Evolutionary conservation across 2,329 filamentous ascomycete genomes (phyloP).

Genomic region (Chrysoporthe cubensis): DNA sequence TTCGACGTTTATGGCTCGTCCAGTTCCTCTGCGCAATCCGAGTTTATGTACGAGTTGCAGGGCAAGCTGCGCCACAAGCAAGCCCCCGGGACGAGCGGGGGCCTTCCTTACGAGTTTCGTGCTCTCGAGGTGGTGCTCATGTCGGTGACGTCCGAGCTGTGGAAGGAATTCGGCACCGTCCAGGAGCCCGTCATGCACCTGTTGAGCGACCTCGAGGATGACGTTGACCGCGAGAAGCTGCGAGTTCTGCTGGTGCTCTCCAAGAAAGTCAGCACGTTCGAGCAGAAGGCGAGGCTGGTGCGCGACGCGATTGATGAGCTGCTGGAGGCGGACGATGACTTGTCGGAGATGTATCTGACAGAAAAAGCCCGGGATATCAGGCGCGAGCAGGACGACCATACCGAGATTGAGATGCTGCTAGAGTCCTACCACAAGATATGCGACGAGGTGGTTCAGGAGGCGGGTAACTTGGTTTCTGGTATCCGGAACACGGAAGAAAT

Average conservation of each 20-base stretch:
- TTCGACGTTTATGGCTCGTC: constrained; percentile 96
- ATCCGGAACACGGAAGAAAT: constrained; percentile 99
- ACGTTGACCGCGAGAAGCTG: constrained; percentile 94
- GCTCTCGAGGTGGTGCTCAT: constrained; percentile 94
- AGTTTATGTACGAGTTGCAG: constrained; percentile 97
- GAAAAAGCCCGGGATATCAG: constrained; percentile 78
- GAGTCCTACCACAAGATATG: constrained; percentile 98
- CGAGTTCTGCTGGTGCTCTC: constrained; percentile 89
- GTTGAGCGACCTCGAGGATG: constrained; percentile 88
- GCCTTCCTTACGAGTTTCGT: constrained; percentile 91
- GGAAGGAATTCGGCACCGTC: constrained; percentile 93
- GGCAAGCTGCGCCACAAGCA: constrained; percentile 86
- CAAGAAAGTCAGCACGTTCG: constrained; percentile 94
- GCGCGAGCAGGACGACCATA: constrained; percentile 83
- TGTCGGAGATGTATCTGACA: constrained; percentile 92
- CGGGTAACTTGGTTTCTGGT: constrained; percentile 87
- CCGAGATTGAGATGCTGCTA: constrained; percentile 94
- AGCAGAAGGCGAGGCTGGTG: constrained; percentile 93
- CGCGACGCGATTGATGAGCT: constrained; percentile 94
- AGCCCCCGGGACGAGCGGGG: constrained; percentile 54
- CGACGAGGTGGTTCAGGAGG: constrained; percentile 96
- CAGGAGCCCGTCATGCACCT: constrained; percentile 90
- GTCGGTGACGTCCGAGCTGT: constrained; percentile 87
- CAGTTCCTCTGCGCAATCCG: constrained; percentile 91
- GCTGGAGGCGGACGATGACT: constrained; percentile 92